Conservation (phyloP, 257 asterid species). For the Rubia yunnanensis region DNA sequence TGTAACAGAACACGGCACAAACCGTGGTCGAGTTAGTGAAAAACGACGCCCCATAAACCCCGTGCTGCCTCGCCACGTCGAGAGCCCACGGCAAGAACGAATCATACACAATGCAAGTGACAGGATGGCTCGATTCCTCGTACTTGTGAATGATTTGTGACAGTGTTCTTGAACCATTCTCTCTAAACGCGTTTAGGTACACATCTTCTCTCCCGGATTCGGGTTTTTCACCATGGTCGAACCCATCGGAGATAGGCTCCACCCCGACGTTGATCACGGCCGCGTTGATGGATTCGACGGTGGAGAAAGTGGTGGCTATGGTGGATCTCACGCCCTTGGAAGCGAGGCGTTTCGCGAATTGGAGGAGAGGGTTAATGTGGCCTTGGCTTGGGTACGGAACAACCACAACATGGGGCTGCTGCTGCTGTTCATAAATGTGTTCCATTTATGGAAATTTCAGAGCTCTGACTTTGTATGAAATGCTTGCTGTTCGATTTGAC, state of each 20-base stretch:
- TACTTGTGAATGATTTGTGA: constrained; percentile 24
- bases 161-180: constrained; percentile 42
- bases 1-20: constrained; percentile 38
- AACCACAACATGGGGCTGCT: constrained; percentile 33
- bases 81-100: constrained; percentile 70
- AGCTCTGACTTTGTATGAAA: background rate
- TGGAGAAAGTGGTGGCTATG: constrained; percentile 43
- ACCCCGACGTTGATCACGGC: constrained; percentile 24
- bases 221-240: constrained; percentile 21
- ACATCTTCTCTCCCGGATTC: constrained; percentile 17
- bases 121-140: constrained; percentile 19
- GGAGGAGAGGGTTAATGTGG: constrained; percentile 75
- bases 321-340: constrained; percentile 56
- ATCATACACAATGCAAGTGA: constrained; percentile 46
- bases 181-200: constrained; percentile 29
- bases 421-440: background rate
- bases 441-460: background rate
- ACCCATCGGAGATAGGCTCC: constrained; percentile 56
- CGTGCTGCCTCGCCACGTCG: constrained; percentile 45
- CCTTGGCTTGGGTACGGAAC: constrained; percentile 73
- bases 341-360: constrained; percentile 55
- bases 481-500: background rate
- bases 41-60: constrained; percentile 49
- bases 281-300: constrained; percentile 30
- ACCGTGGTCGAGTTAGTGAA: constrained; percentile 60